Percentiles rank a stretch among this genome's conserved stretches.
These are phyloP conservation scores for Amylostereum chailletii DNA, from an alignment of 1,284 basidiomycete species.

Conservation along the genomic window DNA sequence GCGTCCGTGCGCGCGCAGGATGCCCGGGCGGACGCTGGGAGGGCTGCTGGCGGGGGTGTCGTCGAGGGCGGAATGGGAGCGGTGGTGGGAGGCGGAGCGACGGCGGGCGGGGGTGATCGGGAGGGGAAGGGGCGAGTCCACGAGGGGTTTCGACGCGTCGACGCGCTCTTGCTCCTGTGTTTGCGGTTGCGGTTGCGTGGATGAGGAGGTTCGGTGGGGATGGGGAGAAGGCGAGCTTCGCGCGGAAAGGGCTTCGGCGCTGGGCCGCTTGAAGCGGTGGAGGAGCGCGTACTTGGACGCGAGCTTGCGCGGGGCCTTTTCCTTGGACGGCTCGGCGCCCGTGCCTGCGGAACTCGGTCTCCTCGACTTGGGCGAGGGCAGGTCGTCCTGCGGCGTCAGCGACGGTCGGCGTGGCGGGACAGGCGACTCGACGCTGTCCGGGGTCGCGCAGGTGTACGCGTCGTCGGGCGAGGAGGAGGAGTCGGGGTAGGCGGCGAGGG, in stretches of 20 bases:
- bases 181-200: too few relatives aligned
- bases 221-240: too few relatives aligned
- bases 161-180: too few relatives aligned
- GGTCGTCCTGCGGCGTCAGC: slow-evolving; percentile 18
- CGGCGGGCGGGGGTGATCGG: too few relatives aligned
- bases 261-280: slow-evolving; percentile 51
- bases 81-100: too few relatives aligned
- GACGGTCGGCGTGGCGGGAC: slow-evolving; percentile 30
- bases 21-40: slow-evolving; percentile 2
- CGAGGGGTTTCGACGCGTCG: too few relatives aligned
- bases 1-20: slow-evolving; percentile 35
- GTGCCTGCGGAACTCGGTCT: slow-evolving; percentile 52
- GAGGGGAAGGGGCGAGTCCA: too few relatives aligned
- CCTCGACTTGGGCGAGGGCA: slow-evolving; percentile 29
- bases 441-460: slow-evolving; percentile 13
- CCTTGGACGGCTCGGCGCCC: slow-evolving; percentile 32
- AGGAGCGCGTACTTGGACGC: slow-evolving; percentile 48
- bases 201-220: too few relatives aligned
- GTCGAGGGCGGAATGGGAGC: too few relatives aligned
- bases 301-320: slow-evolving; percentile 27
- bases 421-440: too few relatives aligned
- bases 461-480: slow-evolving; percentile 16
- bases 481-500: slow-evolving; percentile 15
- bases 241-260: slow-evolving; percentile 18
- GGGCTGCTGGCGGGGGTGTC: too few relatives aligned